These are phyloP conservation scores for Rhodotorula sp. DNA, from an alignment of 1,284 basidiomycete genomes.

Conservation along the genomic window DNA sequence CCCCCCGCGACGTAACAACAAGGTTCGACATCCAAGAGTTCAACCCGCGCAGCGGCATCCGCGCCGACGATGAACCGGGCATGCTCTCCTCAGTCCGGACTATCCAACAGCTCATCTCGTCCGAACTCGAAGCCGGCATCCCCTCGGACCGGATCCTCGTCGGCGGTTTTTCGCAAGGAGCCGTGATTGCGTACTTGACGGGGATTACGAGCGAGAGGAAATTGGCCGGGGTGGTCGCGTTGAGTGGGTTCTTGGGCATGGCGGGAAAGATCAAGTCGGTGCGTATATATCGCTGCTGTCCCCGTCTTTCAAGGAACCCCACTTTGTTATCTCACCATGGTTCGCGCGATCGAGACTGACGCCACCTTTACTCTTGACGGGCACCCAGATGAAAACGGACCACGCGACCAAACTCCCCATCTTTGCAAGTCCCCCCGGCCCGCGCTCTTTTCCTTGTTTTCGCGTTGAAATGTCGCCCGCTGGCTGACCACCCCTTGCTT, in stretches of 20 bases:
- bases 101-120: constrained; percentile 68
- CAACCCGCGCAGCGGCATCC: constrained; percentile 54
- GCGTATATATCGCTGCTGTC: constrained; percentile 41
- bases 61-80: constrained; percentile 64
- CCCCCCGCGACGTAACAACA: constrained; percentile 40
- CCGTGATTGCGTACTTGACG: constrained; percentile 56
- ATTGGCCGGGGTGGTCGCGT: constrained; percentile 67
- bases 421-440: constrained; percentile 53
- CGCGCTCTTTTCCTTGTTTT: background rate
- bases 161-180: constrained; percentile 81
- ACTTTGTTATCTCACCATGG: too few relatives aligned
- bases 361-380: background rate
- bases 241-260: constrained; percentile 77
- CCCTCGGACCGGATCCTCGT: constrained; percentile 53
- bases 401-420: constrained; percentile 59
- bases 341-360: background rate
- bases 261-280: constrained; percentile 64
- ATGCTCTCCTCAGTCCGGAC: constrained; percentile 65
- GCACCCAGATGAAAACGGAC: constrained; percentile 59
- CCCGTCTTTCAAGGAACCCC: too few relatives aligned
- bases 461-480: too few relatives aligned
- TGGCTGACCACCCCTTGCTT: background rate
- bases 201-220: constrained; percentile 67
- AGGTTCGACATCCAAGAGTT: constrained; percentile 70
- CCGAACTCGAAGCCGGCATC: constrained; percentile 69